These are phyloP conservation scores for Camellia sinensis DNA, from an alignment of 148 eudicot species.

Conservation along the genomic window DNA sequence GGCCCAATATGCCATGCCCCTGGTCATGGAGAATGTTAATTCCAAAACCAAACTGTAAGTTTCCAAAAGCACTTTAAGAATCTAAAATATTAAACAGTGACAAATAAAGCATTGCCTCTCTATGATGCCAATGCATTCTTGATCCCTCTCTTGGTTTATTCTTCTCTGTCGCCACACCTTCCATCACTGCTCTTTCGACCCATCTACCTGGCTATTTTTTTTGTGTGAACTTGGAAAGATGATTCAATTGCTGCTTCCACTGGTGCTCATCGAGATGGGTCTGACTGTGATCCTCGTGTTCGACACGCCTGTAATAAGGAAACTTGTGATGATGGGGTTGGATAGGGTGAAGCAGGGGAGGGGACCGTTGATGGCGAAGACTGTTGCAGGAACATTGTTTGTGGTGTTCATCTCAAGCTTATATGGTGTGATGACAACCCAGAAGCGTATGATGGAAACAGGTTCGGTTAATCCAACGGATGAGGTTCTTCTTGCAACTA, in stretches of 20 bases:
- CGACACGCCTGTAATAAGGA: conserved; percentile 10
- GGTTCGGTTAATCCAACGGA: conserved; percentile 21
- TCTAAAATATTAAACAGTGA: neutral
- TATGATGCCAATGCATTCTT: neutral
- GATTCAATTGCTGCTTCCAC: conserved; percentile 15
- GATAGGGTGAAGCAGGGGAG: conserved; percentile 14
- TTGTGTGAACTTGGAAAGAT: neutral
- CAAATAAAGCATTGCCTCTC: neutral
- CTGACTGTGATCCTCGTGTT: conserved; percentile 16
- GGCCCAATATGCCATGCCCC: neutral
- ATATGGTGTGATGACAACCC: conserved; percentile 1
- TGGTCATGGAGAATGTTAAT: neutral
- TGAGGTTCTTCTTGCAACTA: conserved; percentile 16
- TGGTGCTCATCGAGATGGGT: conserved; percentile 14
- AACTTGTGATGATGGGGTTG: conserved; percentile 14
- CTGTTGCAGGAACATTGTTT: conserved; percentile 10
- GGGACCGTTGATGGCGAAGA: conserved; percentile 13
- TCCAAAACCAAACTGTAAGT: neutral
- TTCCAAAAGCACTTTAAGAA: neutral
- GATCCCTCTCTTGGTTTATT: neutral
- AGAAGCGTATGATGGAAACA: conserved; percentile 5
- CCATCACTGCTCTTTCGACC: neutral
- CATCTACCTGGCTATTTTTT: neutral
- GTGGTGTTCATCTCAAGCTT: conserved; percentile 11
- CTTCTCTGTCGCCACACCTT: neutral